These are phyloP conservation scores for Rutidosis leptorrhynchoides DNA, from an alignment of 129 eudicot species.

Conservation along the genomic window DNA sequence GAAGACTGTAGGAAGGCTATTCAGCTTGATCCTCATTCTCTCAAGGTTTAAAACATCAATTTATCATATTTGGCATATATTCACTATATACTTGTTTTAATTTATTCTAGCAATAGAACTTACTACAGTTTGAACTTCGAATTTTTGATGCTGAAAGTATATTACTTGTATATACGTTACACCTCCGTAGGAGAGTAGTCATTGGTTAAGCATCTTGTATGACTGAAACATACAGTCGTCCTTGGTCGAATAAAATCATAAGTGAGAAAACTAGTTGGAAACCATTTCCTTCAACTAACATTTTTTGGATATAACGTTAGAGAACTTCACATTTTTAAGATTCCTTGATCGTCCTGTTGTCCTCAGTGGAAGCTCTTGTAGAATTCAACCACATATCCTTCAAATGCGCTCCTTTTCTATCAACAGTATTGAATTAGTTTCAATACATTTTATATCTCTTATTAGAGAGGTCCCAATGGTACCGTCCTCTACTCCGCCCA, in stretches of 20 bases:
- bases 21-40: constrained; percentile 75
- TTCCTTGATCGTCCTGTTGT: background rate
- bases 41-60: constrained; percentile 51
- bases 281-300: background rate
- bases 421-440: background rate
- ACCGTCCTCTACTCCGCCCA: no score
- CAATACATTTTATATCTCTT: background rate
- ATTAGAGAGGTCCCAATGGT: no score
- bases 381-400: background rate
- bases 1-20: constrained; percentile 79
- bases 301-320: no score
- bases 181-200: background rate
- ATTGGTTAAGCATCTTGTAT: background rate
- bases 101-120: background rate
- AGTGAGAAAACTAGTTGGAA: background rate
- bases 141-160: background rate
- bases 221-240: background rate
- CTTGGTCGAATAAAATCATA: background rate
- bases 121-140: background rate
- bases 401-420: background rate
- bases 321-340: background rate
- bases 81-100: background rate
- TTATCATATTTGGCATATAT: background rate
- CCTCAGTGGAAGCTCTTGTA: constrained; percentile 7
- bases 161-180: background rate